These are phyloP conservation scores for Starmerella tilneyi DNA, from an alignment of 805 yeast species.

Conservation along the genomic window DNA sequence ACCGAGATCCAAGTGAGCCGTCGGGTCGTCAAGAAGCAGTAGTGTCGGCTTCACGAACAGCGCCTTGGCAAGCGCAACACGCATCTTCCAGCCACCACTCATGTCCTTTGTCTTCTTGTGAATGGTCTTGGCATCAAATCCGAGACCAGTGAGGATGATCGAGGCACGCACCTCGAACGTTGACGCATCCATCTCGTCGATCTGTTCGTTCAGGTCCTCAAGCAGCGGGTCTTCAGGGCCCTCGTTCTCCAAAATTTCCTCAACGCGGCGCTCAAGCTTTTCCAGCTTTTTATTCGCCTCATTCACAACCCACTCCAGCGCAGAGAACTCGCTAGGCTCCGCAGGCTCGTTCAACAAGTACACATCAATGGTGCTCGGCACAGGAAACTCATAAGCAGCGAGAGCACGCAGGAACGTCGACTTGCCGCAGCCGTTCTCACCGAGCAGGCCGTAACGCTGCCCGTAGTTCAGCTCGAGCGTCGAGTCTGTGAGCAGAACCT, in stretches of 20 bases:
- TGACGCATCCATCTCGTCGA: conserved; percentile 89
- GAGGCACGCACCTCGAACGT: conserved; percentile 97
- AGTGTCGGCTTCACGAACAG: conserved; percentile 95
- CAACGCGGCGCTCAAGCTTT: conserved; percentile 82
- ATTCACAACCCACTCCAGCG: conserved; percentile 89
- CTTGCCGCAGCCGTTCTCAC: conserved; percentile 99
- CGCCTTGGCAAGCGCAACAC: conserved; percentile 97
- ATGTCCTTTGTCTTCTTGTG: conserved; percentile 92
- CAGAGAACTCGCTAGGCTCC: conserved; percentile 81
- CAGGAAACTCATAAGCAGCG: conserved; percentile 93
- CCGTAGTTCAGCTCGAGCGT: conserved; percentile 89
- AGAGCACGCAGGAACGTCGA: conserved; percentile 86
- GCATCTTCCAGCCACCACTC: conserved; percentile 99
- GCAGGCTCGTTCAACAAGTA: conserved; percentile 96
- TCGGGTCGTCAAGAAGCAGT: conserved; percentile 91
- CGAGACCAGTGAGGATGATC: conserved; percentile 89
- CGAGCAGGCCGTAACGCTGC: conserved; percentile 92
- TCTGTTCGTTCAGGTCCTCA: conserved; percentile 87
- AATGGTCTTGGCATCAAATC: conserved; percentile 80
- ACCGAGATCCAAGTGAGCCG: conserved; percentile 97
- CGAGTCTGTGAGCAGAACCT: conserved; percentile 88
- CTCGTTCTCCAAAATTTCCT: conserved; percentile 74
- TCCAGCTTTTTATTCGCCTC: conserved; percentile 92
- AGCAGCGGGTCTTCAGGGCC: conserved; percentile 87
- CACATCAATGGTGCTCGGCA: conserved; percentile 84